These are phyloP conservation scores for Neoscytalidium dimidiatum DNA, from an alignment of 2,329 filamentous ascomycete genomes.

Conservation along the genomic window DNA sequence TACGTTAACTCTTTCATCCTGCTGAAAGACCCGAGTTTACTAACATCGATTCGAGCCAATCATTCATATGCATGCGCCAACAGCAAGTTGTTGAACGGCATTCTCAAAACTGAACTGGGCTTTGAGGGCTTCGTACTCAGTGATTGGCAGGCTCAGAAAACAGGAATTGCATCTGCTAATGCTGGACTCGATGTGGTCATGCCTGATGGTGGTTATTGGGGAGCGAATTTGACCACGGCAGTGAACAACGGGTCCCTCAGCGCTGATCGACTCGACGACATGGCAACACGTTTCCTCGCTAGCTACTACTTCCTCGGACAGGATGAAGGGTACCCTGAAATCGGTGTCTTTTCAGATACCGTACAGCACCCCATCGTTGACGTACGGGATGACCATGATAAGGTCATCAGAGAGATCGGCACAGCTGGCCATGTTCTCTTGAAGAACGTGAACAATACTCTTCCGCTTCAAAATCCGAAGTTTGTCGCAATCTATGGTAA, in stretches of 20 bases:
- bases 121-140: conserved; percentile 48
- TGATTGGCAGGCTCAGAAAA: conserved; percentile 50
- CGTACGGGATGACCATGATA: conserved; percentile 39
- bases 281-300: conserved; percentile 33
- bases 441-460: conserved; percentile 56
- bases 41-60: conserved; percentile 36
- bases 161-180: conserved; percentile 46
- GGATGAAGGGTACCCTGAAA: conserved; percentile 35
- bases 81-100: conserved; percentile 47
- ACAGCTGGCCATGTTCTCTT: conserved; percentile 44
- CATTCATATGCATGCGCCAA: conserved; percentile 37
- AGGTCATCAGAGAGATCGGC: conserved; percentile 43
- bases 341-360: conserved; percentile 27
- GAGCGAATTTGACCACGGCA: conserved; percentile 31
- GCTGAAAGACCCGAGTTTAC: no score
- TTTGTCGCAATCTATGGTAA: conserved; percentile 42
- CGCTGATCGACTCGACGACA: conserved; percentile 30
- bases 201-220: conserved; percentile 36
- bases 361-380: conserved; percentile 47
- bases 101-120: conserved; percentile 54
- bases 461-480: conserved; percentile 51
- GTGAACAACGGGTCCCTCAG: conserved; percentile 31
- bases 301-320: conserved; percentile 39
- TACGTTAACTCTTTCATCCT: no score
- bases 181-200: conserved; percentile 53